Evolutionary conservation across 768 basidiomycete genomes (phyloP).

Genomic region (Boletus eberwhitei): DNA sequence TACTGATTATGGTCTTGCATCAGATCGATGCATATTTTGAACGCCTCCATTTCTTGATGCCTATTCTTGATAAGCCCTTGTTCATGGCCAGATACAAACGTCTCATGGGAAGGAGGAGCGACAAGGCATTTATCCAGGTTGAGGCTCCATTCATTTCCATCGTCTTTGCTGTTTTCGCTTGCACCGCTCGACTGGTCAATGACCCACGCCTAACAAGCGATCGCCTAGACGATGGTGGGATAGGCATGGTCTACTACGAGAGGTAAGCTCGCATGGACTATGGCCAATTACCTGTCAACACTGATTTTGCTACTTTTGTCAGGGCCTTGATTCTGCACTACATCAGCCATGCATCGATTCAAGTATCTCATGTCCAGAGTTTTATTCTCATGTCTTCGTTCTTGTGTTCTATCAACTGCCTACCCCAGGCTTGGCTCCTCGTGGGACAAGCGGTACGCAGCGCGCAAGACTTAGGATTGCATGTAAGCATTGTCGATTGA

Average conservation of each 20-base stretch:
- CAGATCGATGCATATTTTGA: constrained; percentile 87
- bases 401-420: constrained; percentile 88
- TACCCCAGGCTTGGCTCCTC: constrained; percentile 92
- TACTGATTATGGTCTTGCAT: constrained; percentile 23
- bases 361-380: constrained; percentile 86
- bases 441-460: constrained; percentile 87
- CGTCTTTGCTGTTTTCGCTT: constrained; percentile 88
- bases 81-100: constrained; percentile 70
- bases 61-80: constrained; percentile 80
- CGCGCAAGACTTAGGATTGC: constrained; percentile 88
- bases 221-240: constrained; percentile 70
- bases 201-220: constrained; percentile 65
- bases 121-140: constrained; percentile 48
- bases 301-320: constrained; percentile 5
- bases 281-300: neutral
- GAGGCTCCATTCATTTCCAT: constrained; percentile 78
- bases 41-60: constrained; percentile 84
- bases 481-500: constrained; percentile 53
- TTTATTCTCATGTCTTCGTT: constrained; percentile 87
- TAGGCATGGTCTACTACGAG: constrained; percentile 89
- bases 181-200: constrained; percentile 74
- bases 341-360: constrained; percentile 84
- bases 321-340: constrained; percentile 90
- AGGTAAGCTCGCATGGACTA: constrained; percentile 46
- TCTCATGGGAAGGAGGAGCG: constrained; percentile 68